Percentiles rank a stretch among this genome's conserved stretches.
Evolutionary conservation across 2,329 filamentous ascomycete species (phyloP).

Genomic region (Botrytis porri): DNA sequence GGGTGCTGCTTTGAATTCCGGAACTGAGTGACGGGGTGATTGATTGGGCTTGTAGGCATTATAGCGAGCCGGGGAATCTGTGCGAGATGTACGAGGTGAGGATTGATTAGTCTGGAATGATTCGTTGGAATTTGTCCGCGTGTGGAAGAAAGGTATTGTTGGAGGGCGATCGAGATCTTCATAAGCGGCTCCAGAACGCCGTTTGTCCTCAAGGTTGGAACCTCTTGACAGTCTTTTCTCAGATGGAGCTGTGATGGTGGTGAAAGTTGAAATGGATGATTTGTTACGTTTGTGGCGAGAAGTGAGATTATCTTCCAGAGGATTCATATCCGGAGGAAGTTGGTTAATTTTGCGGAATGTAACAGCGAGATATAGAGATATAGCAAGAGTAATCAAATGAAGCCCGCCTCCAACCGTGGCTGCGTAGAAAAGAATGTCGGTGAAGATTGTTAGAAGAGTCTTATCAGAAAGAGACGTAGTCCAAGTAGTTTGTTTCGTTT

Average conservation of each 20-base stretch:
- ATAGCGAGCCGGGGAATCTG: slow-evolving; percentile 54
- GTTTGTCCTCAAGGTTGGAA: slow-evolving; percentile 43
- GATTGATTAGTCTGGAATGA: slow-evolving; percentile 52
- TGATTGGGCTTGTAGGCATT: slow-evolving; percentile 49
- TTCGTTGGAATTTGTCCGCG: slow-evolving; percentile 61
- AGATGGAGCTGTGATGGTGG: slow-evolving; percentile 38
- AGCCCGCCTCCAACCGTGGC: slow-evolving; percentile 62
- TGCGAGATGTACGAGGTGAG: slow-evolving; percentile 52
- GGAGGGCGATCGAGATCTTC: slow-evolving; percentile 49
- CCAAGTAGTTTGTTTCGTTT: slow-evolving; percentile 52
- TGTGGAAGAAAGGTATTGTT: slow-evolving; percentile 77
- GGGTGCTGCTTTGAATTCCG: slow-evolving; percentile 49
- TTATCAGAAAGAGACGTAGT: slow-evolving; percentile 61
- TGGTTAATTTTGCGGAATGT: slow-evolving; percentile 78
- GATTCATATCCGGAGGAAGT: slow-evolving; percentile 93
- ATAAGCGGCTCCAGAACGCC: slow-evolving; percentile 45
- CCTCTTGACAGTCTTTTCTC: slow-evolving; percentile 58
- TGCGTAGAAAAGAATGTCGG: slow-evolving; percentile 65
- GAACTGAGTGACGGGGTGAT: slow-evolving; percentile 46
- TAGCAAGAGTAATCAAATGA: slow-evolving; percentile 65
- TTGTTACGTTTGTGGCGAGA: slow-evolving; percentile 78
- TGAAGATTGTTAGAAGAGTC: slow-evolving; percentile 54
- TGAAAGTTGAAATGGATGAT: slow-evolving; percentile 41
- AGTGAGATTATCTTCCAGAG: slow-evolving; percentile 81
- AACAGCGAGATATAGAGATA: slow-evolving; percentile 72